Evolutionary conservation across 441 rosid species (phyloP).

Genomic region (Capsella rubella): DNA sequence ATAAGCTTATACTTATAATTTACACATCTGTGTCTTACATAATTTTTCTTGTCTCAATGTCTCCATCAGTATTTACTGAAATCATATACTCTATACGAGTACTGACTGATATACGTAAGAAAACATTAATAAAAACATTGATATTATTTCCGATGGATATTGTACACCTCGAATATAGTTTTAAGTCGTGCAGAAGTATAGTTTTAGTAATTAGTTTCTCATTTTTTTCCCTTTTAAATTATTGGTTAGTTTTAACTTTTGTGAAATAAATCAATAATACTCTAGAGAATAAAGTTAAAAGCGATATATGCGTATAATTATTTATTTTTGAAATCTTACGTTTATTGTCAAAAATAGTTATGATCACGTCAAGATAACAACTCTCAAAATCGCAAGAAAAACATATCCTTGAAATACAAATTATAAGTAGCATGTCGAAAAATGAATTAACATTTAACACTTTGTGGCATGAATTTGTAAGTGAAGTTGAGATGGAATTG

Average conservation of each 20-base stretch:
- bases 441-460: neutral
- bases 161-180: neutral
- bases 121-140: neutral
- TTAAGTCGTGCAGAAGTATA: neutral
- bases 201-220: too few species aligned
- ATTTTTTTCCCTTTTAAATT: too few species aligned
- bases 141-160: neutral
- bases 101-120: neutral
- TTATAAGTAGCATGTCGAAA: neutral
- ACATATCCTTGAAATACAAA: neutral
- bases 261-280: neutral
- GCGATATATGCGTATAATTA: neutral
- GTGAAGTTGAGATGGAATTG: neutral
- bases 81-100: neutral
- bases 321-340: neutral
- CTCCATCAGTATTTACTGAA: conserved; percentile 11
- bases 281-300: neutral
- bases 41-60: conserved; percentile 2
- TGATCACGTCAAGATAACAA: neutral
- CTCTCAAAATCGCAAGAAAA: neutral
- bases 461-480: conserved; percentile 13
- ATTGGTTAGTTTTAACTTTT: neutral
- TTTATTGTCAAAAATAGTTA: neutral
- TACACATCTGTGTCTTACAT: conserved; percentile 32
- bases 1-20: conserved; percentile 24